Evolutionary conservation across 441 rosid species (phyloP).

Genomic region (Mallotus japonicus): DNA sequence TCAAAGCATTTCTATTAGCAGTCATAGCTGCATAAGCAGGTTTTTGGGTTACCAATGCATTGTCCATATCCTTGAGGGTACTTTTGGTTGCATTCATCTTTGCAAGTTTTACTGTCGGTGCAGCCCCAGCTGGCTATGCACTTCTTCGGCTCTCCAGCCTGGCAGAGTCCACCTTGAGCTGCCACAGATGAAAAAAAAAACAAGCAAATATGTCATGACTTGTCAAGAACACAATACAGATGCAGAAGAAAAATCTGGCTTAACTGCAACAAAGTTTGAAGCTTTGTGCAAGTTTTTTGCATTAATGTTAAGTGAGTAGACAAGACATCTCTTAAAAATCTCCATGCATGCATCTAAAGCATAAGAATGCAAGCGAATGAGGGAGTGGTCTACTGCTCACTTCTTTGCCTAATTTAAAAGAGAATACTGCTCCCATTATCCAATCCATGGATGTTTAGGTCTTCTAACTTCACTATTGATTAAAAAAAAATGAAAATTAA

Average conservation of each 20-base stretch:
- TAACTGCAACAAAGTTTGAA: too few relatives aligned
- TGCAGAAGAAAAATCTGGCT: too few relatives aligned
- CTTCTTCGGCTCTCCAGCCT: not conserved
- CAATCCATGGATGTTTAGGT: too few relatives aligned
- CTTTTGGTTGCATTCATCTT: conserved; percentile 12
- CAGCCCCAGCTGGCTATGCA: conserved; percentile 21
- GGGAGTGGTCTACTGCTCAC: too few relatives aligned
- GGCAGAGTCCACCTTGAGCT: conserved; percentile 18
- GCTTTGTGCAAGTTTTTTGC: not conserved
- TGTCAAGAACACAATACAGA: not conserved
- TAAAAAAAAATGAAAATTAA: not conserved
- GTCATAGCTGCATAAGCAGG: conserved; percentile 22
- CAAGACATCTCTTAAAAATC: too few relatives aligned
- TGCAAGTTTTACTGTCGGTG: conserved; percentile 11
- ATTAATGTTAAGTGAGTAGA: too few relatives aligned
- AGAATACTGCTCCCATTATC: too few relatives aligned
- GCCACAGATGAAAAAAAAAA: not conserved
- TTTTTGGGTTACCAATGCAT: conserved; percentile 15
- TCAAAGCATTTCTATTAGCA: not conserved
- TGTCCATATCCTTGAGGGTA: conserved; percentile 15
- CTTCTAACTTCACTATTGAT: too few relatives aligned
- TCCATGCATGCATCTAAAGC: too few relatives aligned
- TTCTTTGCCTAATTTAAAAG: too few relatives aligned
- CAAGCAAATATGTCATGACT: not conserved
- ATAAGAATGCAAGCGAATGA: too few relatives aligned